These are phyloP conservation scores for Helminthosporium solani DNA, from an alignment of 2,329 filamentous ascomycete genomes.

Conservation along the genomic window DNA sequence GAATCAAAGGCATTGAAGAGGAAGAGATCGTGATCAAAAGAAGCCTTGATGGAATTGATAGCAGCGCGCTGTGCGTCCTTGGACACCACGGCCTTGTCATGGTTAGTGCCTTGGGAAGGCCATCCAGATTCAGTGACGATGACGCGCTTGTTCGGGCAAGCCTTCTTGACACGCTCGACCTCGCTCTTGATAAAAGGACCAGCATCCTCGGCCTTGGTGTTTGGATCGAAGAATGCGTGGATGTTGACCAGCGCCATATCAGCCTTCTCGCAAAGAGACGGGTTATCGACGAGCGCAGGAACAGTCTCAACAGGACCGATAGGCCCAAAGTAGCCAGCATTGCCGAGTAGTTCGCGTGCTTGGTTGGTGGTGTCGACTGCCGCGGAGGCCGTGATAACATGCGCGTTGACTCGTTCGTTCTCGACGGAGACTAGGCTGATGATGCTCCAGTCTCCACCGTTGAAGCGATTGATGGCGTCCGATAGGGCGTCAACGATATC, in stretches of 20 bases:
- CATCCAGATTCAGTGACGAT: conserved; percentile 84
- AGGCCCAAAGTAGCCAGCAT: conserved; percentile 67
- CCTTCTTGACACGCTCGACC: conserved; percentile 49
- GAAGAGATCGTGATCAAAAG: conserved; percentile 62
- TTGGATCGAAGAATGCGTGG: conserved; percentile 79
- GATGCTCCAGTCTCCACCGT: conserved; percentile 61
- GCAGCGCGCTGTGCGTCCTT: conserved; percentile 66
- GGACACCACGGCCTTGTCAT: conserved; percentile 69
- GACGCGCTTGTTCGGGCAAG: conserved; percentile 59
- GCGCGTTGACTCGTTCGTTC: conserved; percentile 72
- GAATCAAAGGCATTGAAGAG: conserved; percentile 81
- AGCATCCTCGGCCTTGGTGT: conserved; percentile 59
- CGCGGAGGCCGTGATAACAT: conserved; percentile 48
- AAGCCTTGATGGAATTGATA: conserved; percentile 62
- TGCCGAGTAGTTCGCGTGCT: conserved; percentile 60
- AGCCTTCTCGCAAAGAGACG: conserved; percentile 68
- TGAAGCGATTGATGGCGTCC: conserved; percentile 50
- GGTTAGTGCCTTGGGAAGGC: conserved; percentile 68
- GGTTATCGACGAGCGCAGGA: conserved; percentile 64
- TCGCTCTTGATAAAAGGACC: conserved; percentile 67
- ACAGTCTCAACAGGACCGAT: conserved; percentile 83
- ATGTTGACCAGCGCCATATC: conserved; percentile 81
- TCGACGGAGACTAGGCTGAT: conserved; percentile 75
- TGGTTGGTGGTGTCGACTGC: conserved; percentile 60
- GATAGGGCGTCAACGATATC: conserved; percentile 63